These are phyloP conservation scores for Carex littledalei DNA, from an alignment of 176 grass and related monocot genomes.

Conservation along the genomic window DNA sequence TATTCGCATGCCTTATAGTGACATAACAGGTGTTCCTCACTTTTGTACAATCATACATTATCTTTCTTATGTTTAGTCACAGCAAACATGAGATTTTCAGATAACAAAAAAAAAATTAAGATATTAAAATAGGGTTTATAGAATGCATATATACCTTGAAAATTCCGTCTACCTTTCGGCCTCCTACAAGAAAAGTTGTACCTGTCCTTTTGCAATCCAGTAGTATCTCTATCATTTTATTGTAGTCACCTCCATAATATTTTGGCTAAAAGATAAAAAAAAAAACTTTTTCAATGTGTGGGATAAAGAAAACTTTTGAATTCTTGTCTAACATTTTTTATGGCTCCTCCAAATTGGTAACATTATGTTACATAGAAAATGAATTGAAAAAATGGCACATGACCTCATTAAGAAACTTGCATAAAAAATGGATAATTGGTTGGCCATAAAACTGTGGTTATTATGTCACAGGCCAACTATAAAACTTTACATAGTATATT, in stretches of 20 bases:
- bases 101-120: not conserved
- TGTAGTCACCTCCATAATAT: slow-evolving; percentile 77
- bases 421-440: not conserved
- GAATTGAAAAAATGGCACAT: not conserved
- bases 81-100: not conserved
- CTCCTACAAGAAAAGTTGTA: slow-evolving; percentile 80
- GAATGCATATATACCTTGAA: slow-evolving; percentile 67
- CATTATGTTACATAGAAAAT: not conserved
- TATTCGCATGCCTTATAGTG: not conserved
- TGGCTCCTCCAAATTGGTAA: not conserved
- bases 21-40: not conserved
- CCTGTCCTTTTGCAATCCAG: slow-evolving; percentile 82
- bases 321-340: not conserved
- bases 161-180: slow-evolving; percentile 72
- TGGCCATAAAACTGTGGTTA: not conserved
- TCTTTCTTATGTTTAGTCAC: not conserved
- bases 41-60: not conserved
- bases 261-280: slow-evolving; percentile 49
- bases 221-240: slow-evolving; percentile 78
- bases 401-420: not conserved
- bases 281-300: not conserved
- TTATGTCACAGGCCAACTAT: not conserved
- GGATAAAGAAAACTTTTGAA: not conserved
- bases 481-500: not conserved
- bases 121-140: not conserved